Base-by-base conservation (phyloP, 345 rosid genomes). In the Reutealis trisperma region DNA sequence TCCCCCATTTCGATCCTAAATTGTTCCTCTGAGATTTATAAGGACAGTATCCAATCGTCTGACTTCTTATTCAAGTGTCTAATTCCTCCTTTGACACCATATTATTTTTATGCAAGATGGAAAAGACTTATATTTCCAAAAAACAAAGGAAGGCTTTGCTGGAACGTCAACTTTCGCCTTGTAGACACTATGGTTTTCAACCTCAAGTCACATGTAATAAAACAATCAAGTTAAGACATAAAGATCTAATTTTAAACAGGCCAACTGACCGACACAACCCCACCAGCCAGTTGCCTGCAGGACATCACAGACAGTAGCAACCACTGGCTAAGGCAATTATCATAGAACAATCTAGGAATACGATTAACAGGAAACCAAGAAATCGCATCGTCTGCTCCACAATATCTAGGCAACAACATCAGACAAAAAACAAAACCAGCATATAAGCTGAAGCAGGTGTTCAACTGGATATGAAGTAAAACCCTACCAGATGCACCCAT, bases 31-130 rank as follows among this genome's bases (percentile, higher is more conserved):
- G n/a, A n/a, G 41, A 19, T 22, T 44, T 44, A 3, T 42, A 21
- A 22, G 27, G n/a, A 5, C 8, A 63, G 13, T 14, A 19, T 63
- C n/a, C 6, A 63, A 66, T 21, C 49, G 21, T 4, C 8, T 15
- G 5, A 21, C 51, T 18, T 37, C 22, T 0, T 18, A 15, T 22
- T 41, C 45, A 65, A 34, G 30, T 10, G 12, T 2, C 42, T 13
- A 32, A 22, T n/a, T 16, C 70, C 70, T 66, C 30, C 70, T 66
- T 18, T 67, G 54, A 67, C 71, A n/a, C 32, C 3, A 9, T n/a
- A 58, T 22, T 67, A 13, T 44, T 44, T 44, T 67, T 11, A 67
- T 16, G 6, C 34, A 67, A 45, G 18, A 67, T 9, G 12, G 32
- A 57, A n/a, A 58, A 52, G 51, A 0, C 41, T 37, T 37, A n/a